Base-by-base conservation (phyloP, 331 rosid genomes). In the Quercus lobata region DNA sequence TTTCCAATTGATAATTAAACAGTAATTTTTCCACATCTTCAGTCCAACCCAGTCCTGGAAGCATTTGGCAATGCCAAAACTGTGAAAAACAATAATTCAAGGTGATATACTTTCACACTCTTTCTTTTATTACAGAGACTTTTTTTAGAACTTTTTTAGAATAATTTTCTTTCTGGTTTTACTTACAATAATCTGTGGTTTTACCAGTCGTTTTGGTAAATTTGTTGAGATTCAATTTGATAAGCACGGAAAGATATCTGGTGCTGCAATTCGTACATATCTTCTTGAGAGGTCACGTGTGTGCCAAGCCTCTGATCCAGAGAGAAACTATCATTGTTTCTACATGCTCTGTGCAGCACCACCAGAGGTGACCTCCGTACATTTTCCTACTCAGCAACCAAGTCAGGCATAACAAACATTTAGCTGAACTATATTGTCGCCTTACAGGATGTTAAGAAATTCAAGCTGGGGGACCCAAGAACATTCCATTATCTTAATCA, bases 301-400 rank as follows among this genome's bases (percentile, higher is more conserved):
- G 78, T 92, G 96, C 86, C 97, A 92, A 83, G 90, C 76, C 46
- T 92, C 97, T 2, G 96, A 92, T 27, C 97, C 97, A 2, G 97
- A 92, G 86, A 92, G 97, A 79, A 92, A 90, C 86, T 92, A 92
- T 79, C 97, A 92, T 83, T 92, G 97, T 80, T 92, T 92, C 85
- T 92, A 92, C 92, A 90, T 92, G 96, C 90, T 92, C 53, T 92
- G 97, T 82, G 87, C 97, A 34, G 97, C 97, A 77, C 97, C 97
- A 75, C 87, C 84, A 41, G 96, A 92, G 93, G 97, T 92, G 74
- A 84, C 44, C 22, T 74, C 63, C 69, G 54, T 66, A 74, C 74
- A 66, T 54, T 18, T 21, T 46, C 77, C 68, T 63, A 65, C 57
- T 4, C 62, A 75, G n/a, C 37, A 72, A 69, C 6, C 54, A 56